These are phyloP conservation scores for Marsdenia floribunda DNA, from an alignment of 257 asterid genomes.

Conservation along the genomic window DNA sequence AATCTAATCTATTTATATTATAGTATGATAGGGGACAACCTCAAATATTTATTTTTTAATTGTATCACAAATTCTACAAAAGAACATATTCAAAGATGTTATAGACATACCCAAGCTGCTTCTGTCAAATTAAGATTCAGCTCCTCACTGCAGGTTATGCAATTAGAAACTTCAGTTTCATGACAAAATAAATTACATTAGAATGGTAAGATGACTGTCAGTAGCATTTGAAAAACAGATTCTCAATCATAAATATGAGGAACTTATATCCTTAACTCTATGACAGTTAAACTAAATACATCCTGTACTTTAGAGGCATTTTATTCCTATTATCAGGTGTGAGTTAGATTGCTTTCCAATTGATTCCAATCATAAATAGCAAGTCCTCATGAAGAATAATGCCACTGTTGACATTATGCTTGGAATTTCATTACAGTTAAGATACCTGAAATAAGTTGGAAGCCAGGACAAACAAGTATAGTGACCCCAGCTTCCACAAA, in stretches of 20 bases:
- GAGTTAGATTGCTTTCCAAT: background rate
- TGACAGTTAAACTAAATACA: background rate
- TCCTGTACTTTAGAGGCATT: background rate
- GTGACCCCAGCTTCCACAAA: conserved; percentile 99
- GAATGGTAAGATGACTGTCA: background rate
- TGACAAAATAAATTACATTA: conserved; percentile 7
- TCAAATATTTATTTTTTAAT: background rate
- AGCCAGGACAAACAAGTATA: conserved; percentile 93
- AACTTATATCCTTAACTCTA: background rate
- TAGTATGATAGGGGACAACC: background rate
- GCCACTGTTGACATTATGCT: background rate
- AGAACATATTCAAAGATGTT: conserved; percentile 8
- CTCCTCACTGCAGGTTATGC: conserved; percentile 75
- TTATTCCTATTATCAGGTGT: background rate
- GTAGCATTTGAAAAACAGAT: background rate
- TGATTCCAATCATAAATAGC: background rate
- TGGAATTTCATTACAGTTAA: conserved; percentile 5
- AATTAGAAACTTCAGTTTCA: conserved; percentile 17
- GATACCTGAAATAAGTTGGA: conserved; percentile 94
- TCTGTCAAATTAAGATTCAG: conserved; percentile 82
- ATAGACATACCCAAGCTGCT: conserved; percentile 88
- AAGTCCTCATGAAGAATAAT: background rate
- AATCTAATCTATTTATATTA: no score
- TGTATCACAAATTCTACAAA: background rate
- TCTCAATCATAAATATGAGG: background rate